Conservation (phyloP, 805 yeast genomes). For the Suhomyces pyralidae region DNA sequence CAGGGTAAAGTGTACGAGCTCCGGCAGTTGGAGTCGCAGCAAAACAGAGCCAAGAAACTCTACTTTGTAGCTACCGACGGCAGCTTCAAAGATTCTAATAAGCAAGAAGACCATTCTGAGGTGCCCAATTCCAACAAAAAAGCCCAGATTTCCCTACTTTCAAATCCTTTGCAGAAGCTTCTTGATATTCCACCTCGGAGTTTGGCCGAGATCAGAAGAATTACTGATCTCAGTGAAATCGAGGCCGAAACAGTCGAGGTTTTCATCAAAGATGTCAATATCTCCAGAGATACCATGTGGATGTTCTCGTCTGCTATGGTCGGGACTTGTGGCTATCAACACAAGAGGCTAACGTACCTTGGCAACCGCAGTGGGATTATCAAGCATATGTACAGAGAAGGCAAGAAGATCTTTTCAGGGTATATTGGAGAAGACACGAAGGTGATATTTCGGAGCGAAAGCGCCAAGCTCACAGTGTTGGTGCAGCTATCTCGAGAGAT, state of each 20-base stretch:
- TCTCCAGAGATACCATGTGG: slow-evolving; percentile 95
- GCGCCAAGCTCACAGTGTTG: slow-evolving; percentile 77
- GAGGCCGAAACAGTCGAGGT: slow-evolving; percentile 82
- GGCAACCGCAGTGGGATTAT: slow-evolving; percentile 61
- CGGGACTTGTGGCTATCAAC: slow-evolving; percentile 61
- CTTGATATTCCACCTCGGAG: slow-evolving; percentile 68
- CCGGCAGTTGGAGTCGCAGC: slow-evolving; percentile 40
- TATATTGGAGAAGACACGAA: slow-evolving; percentile 73
- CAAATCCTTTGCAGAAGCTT: slow-evolving; percentile 56
- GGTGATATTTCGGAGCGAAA: slow-evolving; percentile 84
- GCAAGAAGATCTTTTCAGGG: slow-evolving; percentile 69
- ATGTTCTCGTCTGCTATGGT: slow-evolving; percentile 59
- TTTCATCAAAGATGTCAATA: slow-evolving; percentile 71
- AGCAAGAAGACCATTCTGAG: slow-evolving; percentile 5
- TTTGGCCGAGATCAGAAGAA: slow-evolving; percentile 52
- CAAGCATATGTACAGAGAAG: slow-evolving; percentile 61
- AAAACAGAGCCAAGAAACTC: slow-evolving; percentile 30
- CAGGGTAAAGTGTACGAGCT: slow-evolving; percentile 80
- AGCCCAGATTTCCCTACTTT: slow-evolving; percentile 52
- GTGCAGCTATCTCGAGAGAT: slow-evolving; percentile 90
- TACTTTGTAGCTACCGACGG: slow-evolving; percentile 43
- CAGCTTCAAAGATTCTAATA: slow-evolving; percentile 15
- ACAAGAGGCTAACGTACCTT: slow-evolving; percentile 63
- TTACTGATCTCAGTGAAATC: slow-evolving; percentile 43
- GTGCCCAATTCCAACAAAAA: slow-evolving; percentile 14